These are phyloP conservation scores for Phytophthora pluvialis DNA, from an alignment of 352 stramenopile species.

Conservation along the genomic window DNA sequence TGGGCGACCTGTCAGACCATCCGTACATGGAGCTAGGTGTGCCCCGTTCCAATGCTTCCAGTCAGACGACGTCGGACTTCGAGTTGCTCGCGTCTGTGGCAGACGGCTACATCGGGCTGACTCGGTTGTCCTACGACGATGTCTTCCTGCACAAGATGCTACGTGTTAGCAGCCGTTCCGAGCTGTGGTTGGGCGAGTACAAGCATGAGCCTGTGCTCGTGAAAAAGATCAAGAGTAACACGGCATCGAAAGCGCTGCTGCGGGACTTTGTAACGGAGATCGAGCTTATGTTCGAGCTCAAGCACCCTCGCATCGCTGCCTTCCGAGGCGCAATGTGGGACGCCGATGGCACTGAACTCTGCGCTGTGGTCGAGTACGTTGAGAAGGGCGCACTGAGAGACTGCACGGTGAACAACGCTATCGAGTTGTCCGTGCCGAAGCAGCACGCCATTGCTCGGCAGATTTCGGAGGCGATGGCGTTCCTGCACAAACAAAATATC, in stretches of 20 bases:
- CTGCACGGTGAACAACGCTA: conserved; percentile 44
- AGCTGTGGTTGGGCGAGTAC: conserved; percentile 82
- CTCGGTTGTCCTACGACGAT: conserved; percentile 71
- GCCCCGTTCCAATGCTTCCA: conserved; percentile 55
- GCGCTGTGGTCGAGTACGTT: conserved; percentile 76
- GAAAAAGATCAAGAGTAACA: conserved; percentile 86
- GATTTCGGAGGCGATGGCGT: conserved; percentile 70
- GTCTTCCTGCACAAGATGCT: conserved; percentile 78
- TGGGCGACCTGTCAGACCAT: conserved; percentile 62
- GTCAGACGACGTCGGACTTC: conserved; percentile 77
- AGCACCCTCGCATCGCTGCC: conserved; percentile 70
- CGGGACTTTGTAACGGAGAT: conserved; percentile 85
- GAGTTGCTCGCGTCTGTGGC: conserved; percentile 69
- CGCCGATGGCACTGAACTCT: conserved; percentile 69
- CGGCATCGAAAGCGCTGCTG: conserved; percentile 63
- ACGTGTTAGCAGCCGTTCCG: conserved; percentile 71
- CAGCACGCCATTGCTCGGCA: conserved; percentile 74
- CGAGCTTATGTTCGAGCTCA: conserved; percentile 74
- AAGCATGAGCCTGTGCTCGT: conserved; percentile 65
- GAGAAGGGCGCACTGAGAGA: conserved; percentile 70
- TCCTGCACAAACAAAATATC: conserved; percentile 73
- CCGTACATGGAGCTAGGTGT: conserved; percentile 62
- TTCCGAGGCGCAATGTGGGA: conserved; percentile 83
- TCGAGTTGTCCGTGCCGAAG: conserved; percentile 60
- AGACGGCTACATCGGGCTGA: conserved; percentile 74